Evolutionary conservation across 352 stramenopile genomes (phyloP).

Genomic region (Phytopythium kandeliae): DNA sequence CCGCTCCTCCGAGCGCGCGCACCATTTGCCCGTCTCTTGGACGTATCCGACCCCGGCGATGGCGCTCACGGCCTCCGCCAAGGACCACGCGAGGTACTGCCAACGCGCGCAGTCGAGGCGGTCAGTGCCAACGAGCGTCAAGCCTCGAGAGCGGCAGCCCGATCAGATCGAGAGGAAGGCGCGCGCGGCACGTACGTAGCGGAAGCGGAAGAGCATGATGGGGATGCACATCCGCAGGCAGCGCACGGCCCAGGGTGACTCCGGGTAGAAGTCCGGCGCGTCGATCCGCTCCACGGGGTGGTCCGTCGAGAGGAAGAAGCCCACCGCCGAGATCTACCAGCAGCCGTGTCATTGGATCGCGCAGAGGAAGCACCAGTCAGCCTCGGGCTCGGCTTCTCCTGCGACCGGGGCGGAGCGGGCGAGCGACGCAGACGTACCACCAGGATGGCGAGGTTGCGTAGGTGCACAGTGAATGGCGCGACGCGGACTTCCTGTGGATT

Average conservation of each 20-base stretch:
- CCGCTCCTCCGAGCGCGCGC: conserved; percentile 2
- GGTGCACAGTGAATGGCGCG: conserved; percentile 55
- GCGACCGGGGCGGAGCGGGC: too few species aligned
- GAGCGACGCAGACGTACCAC: too few species aligned
- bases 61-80: conserved; percentile 68
- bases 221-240: conserved; percentile 70
- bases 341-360: too few species aligned
- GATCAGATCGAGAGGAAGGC: too few species aligned
- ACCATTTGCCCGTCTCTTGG: conserved; percentile 71
- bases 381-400: too few species aligned
- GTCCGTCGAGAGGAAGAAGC: conserved; percentile 70
- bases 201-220: conserved; percentile 79
- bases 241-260: conserved; percentile 49
- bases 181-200: conserved; percentile 70
- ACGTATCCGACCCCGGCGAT: conserved; percentile 79
- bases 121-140: conserved; percentile 4
- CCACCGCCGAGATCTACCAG: conserved; percentile 48
- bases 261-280: conserved; percentile 60
- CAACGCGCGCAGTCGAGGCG: not conserved
- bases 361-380: too few species aligned
- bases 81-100: conserved; percentile 85
- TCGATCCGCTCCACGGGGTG: conserved; percentile 80
- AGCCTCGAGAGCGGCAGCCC: too few species aligned
- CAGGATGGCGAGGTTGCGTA: conserved; percentile 72
- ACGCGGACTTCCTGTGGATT: conserved; percentile 39